phyloP scores from a whole-genome alignment of 805 yeast genomes.

The Wickerhamiella lipophila region DNA sequence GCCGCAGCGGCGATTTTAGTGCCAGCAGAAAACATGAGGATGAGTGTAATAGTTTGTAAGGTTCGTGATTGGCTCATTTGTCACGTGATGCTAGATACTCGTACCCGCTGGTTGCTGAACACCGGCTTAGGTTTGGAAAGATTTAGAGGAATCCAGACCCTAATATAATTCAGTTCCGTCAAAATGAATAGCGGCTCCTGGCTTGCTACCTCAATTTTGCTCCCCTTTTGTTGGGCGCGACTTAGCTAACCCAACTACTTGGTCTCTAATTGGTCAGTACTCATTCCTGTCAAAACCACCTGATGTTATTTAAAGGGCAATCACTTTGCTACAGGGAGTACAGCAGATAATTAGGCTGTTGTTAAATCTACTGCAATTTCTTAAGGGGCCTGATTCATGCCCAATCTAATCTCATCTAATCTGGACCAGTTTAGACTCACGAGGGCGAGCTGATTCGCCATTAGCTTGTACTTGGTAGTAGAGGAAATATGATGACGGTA shows the following conservation, averaged over 20 bases:
- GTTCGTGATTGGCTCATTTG: slow-evolving; percentile 9
- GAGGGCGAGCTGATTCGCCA: no score
- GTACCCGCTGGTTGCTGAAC: neutral
- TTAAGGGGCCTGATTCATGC: no score
- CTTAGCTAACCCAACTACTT: neutral
- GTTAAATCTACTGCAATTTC: neutral
- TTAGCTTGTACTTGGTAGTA: no score
- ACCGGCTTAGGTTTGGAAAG: no score
- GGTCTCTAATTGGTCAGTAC: neutral
- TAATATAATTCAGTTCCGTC: no score
- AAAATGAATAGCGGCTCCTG: no score
- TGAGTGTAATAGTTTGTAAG: slow-evolving; percentile 12
- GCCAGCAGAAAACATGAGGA: slow-evolving; percentile 13
- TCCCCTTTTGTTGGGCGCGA: neutral
- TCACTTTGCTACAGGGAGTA: no score
- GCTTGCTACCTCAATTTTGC: neutral
- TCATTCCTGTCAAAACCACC: neutral
- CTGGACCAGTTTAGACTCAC: neutral
- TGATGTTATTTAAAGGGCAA: neutral
- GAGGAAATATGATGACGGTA: no score
- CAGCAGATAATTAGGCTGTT: neutral
- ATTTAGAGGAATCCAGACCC: no score
- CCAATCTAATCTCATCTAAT: neutral
- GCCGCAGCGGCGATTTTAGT: slow-evolving; percentile 30
- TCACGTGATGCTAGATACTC: slow-evolving; percentile 6